phyloP scores from a whole-genome alignment of 441 rosid species.

The Lepidium campestre region DNA sequence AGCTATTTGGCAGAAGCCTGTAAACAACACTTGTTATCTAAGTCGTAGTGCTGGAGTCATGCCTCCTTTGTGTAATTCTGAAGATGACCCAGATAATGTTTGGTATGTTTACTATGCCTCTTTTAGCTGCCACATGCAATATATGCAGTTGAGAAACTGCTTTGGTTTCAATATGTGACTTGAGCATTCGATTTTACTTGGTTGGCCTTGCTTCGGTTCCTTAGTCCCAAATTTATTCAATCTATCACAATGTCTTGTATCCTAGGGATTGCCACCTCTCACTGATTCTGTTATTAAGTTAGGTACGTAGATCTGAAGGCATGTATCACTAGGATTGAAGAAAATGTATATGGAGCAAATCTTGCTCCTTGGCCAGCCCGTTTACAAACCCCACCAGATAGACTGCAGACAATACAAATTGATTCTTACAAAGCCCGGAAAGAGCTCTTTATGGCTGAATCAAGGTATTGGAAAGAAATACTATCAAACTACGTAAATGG shows the following conservation, averaged over 20 bases:
- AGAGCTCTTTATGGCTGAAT: constrained; percentile 87
- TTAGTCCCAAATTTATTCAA: neutral
- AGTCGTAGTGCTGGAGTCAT: constrained; percentile 57
- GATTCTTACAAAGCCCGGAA: constrained; percentile 88
- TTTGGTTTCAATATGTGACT: neutral
- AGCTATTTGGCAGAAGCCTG: constrained; percentile 93
- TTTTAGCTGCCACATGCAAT: neutral
- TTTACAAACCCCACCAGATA: constrained; percentile 78
- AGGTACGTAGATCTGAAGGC: constrained; percentile 91
- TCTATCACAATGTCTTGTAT: constrained; percentile 8
- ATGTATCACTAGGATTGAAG: constrained; percentile 79
- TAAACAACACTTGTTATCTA: constrained; percentile 75
- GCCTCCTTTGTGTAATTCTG: constrained; percentile 73
- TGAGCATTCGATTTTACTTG: neutral
- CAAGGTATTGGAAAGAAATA: constrained; percentile 80
- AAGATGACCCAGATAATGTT: constrained; percentile 87
- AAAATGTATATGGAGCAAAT: constrained; percentile 80
- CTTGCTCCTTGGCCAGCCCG: constrained; percentile 79
- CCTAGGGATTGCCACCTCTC: neutral
- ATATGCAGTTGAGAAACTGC: neutral
- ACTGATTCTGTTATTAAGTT: constrained; percentile 10
- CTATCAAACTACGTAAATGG: constrained; percentile 64
- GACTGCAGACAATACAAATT: constrained; percentile 77
- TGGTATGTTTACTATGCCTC: constrained; percentile 43
- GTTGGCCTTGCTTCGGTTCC: neutral